Conservation (phyloP, 164 flowering plant species). For the Umbellularia californica region DNA sequence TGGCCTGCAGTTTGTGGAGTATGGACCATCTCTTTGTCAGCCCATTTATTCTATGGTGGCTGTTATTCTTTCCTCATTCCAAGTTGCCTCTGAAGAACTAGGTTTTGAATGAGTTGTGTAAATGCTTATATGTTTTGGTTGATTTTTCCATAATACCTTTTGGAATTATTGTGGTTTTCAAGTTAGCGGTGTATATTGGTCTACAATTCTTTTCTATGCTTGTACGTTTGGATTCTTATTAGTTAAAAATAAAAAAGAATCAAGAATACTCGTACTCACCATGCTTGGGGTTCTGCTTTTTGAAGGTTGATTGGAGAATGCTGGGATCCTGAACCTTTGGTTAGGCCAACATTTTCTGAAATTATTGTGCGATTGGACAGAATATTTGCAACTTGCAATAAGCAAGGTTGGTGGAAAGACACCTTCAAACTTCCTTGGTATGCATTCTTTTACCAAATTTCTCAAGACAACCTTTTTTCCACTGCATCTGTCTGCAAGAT, state of each 20-base stretch:
- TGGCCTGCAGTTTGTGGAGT: not conserved
- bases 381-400: conserved; percentile 60
- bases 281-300: not conserved
- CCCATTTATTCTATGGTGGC: not conserved
- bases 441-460: conserved; percentile 5
- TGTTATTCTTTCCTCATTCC: not conserved
- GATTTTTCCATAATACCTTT: not conserved
- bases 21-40: not conserved
- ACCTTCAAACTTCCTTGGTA: conserved; percentile 95
- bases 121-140: not conserved
- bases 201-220: too few species aligned
- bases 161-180: too few species aligned
- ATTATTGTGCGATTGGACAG: conserved; percentile 73
- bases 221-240: too few species aligned
- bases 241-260: too few species aligned
- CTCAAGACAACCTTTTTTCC: not conserved
- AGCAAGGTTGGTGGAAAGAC: conserved; percentile 97
- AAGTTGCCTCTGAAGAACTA: not conserved
- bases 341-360: conserved; percentile 86
- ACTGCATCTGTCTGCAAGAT: not conserved
- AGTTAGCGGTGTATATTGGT: too few species aligned
- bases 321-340: conserved; percentile 61
- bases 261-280: not conserved
- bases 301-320: conserved; percentile 90
- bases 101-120: not conserved